Evolutionary conservation across 257 asterid genomes (phyloP), one percentile per base, ranked within the genome.

Genomic region (Jacaranda mimosifolia): DNA sequence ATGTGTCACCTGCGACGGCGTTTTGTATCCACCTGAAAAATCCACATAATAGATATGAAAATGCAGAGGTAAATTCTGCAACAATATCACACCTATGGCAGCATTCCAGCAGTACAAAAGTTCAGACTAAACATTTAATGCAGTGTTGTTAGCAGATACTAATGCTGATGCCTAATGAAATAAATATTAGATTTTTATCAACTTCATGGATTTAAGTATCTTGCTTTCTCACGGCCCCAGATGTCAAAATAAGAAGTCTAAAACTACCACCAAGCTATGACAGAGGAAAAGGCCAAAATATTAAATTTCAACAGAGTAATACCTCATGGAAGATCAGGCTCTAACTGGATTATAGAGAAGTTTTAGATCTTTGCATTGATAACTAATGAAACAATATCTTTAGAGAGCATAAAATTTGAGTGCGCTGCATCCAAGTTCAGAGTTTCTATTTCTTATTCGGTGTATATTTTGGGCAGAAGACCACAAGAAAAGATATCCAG

Each of bases 21-120:
- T 82, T 93, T 93, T 69, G 92, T 82, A 52, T 87, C 92, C 80
- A 91, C 97, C 98, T 93, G 90, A 76, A 85, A 79, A 57, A 49
- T 67, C 72, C 69, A 68, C 6, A 19, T 38, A 10, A 68, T 7
- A 21, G 35, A 70, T 48, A n/a, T 69, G 40, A 73, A 68, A 56
- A 21, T 15, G 38, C n/a, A 57, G 9, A 75, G 52, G 15, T 60
- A 2, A 42, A 45, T 55, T 13, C n/a, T 13, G 45, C 21, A 8
- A 48, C 21, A 40, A 48, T 43, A 11, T 46, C 77, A 58, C 55
- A 59, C 49, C 53, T n/a, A 36, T 6, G 45, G 64, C 55, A 64
- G 48, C 74, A 70, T 59, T 51, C 72, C 12, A 62, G 65, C 55
- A 13, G 17, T 35, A 40, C 56, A 75, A 48, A 48, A 60, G 19